Base-by-base conservation (phyloP, 768 basidiomycete genomes). In the Russula virescens region DNA sequence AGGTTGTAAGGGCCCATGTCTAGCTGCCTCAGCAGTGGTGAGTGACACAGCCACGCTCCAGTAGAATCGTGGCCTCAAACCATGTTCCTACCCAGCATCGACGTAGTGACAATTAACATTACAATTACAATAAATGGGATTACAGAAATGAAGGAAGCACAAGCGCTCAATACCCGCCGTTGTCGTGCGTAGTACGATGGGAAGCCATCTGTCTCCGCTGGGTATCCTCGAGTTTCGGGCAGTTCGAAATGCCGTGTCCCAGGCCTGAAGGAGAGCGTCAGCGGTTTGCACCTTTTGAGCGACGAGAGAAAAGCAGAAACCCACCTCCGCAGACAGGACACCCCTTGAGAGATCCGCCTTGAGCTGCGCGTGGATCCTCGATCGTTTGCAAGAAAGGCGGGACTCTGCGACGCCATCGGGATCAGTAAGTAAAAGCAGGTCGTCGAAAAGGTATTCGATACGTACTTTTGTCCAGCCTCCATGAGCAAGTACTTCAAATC, bases 401-500 rank as follows among this genome's bases (percentile, higher is more conserved):
- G 10, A 98, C 94, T 71, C 95, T 97, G 53, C 53, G 53, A 38
- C 68, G 60, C 61, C 54, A 60, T 60, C 45, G 61, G 47, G 25
- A n/a, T n/a, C 61, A 19, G 23, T 60, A 21, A 16, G 45, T 31
- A n/a, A 58, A 28, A 21, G 35, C 1, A 11, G n/a, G 7, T 19
- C 38, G 13, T 35, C 34, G 10, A 38, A 38, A 53, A 3, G 0
- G 2, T n/a, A 38, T 3, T 14, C 5, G 18, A 42, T 21, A 81
- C 85, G 55, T 61, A 96, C 95, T 95, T 96, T 78, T 98, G 97
- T 38, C 96, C 96, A 2, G 95, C 94, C 75, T 98, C 97, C 80
- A 96, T 88, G 58, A 99, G 77, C 50, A 99, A 76, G 72, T 99
- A 99, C 74, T 98, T 99, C 67, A 98, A 78, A 80, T 99, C 97